Percentiles rank a stretch among this genome's conserved stretches.
These are phyloP conservation scores for Aspergillus oerlinghausenensis DNA, from an alignment of 2,329 filamentous ascomycete species.

Conservation along the genomic window DNA sequence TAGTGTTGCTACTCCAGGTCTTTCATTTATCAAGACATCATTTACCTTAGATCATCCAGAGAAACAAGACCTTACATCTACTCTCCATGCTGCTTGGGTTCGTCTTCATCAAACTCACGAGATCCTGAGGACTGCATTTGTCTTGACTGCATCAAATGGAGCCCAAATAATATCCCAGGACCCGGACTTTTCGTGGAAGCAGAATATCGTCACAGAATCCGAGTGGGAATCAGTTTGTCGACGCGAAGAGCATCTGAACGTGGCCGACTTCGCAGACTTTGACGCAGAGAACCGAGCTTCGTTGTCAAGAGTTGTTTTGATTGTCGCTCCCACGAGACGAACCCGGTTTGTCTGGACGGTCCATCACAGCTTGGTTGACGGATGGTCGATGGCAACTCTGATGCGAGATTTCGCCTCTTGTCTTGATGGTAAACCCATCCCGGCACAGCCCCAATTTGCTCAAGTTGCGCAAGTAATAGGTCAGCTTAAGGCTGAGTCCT, in stretches of 20 bases:
- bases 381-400: conserved; percentile 21
- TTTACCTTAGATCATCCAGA: background rate
- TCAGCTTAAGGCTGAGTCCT: background rate
- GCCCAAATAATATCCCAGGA: background rate
- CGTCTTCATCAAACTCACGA: background rate
- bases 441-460: background rate
- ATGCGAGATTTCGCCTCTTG: conserved; percentile 15
- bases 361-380: conserved; percentile 34
- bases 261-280: background rate
- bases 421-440: conserved; percentile 9
- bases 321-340: conserved; percentile 3
- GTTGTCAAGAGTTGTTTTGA: background rate
- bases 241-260: background rate
- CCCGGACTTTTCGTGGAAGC: background rate
- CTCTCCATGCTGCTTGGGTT: background rate
- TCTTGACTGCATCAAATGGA: background rate
- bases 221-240: background rate
- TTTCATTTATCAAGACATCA: background rate
- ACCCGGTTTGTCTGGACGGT: conserved; percentile 26
- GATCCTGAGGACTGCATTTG: background rate
- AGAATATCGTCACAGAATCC: background rate
- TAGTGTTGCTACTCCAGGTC: background rate
- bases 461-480: background rate
- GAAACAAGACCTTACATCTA: background rate
- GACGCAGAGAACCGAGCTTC: background rate